These are phyloP conservation scores for Lentinula sp. DNA, from an alignment of 768 basidiomycete species.

Conservation along the genomic window DNA sequence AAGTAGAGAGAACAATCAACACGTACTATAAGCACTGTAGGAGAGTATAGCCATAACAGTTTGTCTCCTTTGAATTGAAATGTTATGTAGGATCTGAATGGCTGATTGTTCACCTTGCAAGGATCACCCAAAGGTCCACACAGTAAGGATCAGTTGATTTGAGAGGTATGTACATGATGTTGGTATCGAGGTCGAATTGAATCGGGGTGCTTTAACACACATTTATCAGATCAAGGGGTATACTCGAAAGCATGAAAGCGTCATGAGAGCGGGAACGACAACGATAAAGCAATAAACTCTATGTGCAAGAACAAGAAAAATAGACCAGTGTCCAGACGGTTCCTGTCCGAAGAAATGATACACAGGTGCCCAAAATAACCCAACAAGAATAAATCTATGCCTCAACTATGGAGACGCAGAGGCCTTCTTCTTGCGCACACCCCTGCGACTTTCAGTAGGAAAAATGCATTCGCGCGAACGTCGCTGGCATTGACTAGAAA, in stretches of 20 bases:
- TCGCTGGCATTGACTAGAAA: constrained; percentile 36
- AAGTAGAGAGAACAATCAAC: too few species aligned
- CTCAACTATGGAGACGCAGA: neutral
- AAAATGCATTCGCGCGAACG: constrained; percentile 42
- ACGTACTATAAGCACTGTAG: too few species aligned
- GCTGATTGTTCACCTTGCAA: too few species aligned
- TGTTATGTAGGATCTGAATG: too few species aligned
- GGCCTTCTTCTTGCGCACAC: constrained; percentile 23
- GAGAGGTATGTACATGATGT: neutral
- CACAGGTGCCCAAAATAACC: neutral
- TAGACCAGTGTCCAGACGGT: neutral
- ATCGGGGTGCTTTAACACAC: neutral
- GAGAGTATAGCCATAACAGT: too few species aligned
- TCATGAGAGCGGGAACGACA: neutral
- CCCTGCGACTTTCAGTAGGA: constrained; percentile 37
- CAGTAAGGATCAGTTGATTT: neutral
- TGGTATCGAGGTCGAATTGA: neutral
- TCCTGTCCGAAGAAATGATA: neutral
- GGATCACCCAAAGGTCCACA: too few species aligned
- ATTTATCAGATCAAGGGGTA: neutral
- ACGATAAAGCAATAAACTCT: neutral
- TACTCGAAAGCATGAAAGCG: neutral
- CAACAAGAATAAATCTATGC: neutral
- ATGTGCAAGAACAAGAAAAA: neutral
- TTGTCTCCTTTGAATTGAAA: too few species aligned